Evolutionary conservation across 2,329 filamentous ascomycete species (phyloP).

Genomic region (Nemania abortiva): DNA sequence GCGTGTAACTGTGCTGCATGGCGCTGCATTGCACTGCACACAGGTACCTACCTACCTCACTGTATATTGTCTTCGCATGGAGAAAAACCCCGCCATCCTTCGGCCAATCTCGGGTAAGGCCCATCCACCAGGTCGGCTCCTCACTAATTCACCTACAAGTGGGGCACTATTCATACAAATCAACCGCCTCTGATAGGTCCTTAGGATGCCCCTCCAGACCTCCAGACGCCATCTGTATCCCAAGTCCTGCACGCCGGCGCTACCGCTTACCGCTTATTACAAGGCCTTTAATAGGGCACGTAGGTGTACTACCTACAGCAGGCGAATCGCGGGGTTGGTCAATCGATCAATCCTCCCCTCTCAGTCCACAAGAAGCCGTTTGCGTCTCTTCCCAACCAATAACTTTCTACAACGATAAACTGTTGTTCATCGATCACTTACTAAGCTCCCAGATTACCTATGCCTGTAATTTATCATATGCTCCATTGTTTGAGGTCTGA

Average conservation of each 20-base stretch:
- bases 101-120: slow-evolving; percentile 48
- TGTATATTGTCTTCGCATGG: not conserved
- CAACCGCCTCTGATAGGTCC: slow-evolving; percentile 21
- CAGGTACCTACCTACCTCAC: too few relatives aligned
- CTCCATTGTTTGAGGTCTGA: too few relatives aligned
- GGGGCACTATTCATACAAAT: slow-evolving; percentile 5
- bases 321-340: not conserved
- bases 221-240: not conserved
- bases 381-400: not conserved
- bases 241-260: slow-evolving; percentile 21
- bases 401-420: not conserved
- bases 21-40: not conserved
- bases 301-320: not conserved
- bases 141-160: slow-evolving; percentile 11
- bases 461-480: too few relatives aligned
- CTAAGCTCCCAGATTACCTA: not conserved
- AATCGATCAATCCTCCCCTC: not conserved
- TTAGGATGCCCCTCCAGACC: not conserved
- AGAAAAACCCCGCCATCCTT: slow-evolving; percentile 25
- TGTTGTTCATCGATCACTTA: not conserved
- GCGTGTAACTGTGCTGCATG: not conserved
- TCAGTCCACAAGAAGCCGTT: not conserved
- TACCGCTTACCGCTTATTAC: slow-evolving; percentile 1
- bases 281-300: slow-evolving; percentile 25
- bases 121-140: slow-evolving; percentile 6